Conservation (phyloP, 495 filamentous ascomycete genomes). For the Hypoxylon crocopeplum region DNA sequence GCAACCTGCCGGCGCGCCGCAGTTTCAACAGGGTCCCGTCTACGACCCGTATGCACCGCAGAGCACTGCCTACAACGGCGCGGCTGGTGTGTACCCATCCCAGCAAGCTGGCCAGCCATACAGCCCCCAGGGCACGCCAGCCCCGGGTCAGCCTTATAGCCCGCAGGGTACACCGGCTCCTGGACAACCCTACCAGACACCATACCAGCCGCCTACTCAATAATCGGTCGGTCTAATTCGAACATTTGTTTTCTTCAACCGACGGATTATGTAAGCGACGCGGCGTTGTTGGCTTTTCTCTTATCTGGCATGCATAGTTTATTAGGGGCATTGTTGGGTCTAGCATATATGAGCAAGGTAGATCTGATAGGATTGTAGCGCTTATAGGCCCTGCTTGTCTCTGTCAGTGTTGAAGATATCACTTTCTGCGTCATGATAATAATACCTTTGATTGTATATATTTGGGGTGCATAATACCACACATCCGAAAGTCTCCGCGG, state of each 20-base stretch:
- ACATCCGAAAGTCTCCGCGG: too few species aligned
- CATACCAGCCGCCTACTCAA: conserved; percentile 6
- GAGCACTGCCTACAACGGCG: conserved; percentile 26
- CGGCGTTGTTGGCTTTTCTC: conserved; percentile 8
- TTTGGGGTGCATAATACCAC: too few species aligned
- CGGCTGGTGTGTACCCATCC: conserved; percentile 21
- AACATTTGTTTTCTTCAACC: not conserved
- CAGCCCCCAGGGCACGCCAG: conserved; percentile 17
- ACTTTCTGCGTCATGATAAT: too few species aligned
- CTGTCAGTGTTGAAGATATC: too few species aligned
- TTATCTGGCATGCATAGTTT: not conserved
- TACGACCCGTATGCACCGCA: conserved; percentile 37
- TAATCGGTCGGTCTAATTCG: not conserved
- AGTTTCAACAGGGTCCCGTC: conserved; percentile 19
- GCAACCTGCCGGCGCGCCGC: conserved; percentile 25
- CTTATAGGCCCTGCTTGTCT: too few species aligned
- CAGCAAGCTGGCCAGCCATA: conserved; percentile 13
- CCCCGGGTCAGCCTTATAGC: conserved; percentile 12
- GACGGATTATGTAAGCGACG: conserved; percentile 1
- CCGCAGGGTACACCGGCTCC: conserved; percentile 22
- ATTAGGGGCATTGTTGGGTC: not conserved
- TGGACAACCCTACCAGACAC: conserved; percentile 26
- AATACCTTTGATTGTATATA: too few species aligned
- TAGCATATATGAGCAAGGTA: not conserved
- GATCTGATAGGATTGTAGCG: too few species aligned